These are phyloP conservation scores for Novymonas esmeraldas DNA, from an alignment of 208 protist species.

Conservation along the genomic window DNA sequence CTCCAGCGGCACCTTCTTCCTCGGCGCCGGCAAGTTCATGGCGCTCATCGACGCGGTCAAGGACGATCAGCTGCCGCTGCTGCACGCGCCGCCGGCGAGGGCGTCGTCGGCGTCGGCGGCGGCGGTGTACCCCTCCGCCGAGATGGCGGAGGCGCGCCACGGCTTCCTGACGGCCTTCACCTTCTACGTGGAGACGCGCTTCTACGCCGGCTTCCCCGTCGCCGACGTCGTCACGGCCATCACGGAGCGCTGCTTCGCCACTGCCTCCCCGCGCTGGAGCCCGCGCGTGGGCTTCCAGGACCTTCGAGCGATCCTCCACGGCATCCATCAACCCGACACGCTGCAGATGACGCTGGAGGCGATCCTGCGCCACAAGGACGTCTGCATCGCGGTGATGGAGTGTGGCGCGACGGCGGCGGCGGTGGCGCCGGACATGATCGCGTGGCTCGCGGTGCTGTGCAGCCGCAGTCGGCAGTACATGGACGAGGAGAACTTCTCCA, in stretches of 20 bases:
- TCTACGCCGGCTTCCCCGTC: conserved; percentile 69
- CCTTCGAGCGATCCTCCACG: conserved; percentile 63
- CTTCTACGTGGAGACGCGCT: conserved; percentile 72
- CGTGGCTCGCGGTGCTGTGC: conserved; percentile 52
- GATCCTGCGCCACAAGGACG: conserved; percentile 33
- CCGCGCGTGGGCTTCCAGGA: conserved; percentile 50
- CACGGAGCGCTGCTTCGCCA: conserved; percentile 41
- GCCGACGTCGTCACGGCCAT: conserved; percentile 46
- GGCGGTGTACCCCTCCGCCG: conserved; percentile 3
- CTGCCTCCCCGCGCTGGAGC: conserved; percentile 33
- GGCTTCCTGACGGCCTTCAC: conserved; percentile 64
- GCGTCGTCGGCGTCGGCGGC: neutral
- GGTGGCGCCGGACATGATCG: conserved; percentile 41
- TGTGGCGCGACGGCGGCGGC: conserved; percentile 24
- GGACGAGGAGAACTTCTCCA: conserved; percentile 47
- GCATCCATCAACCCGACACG: conserved; percentile 67
- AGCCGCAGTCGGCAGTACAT: conserved; percentile 44
- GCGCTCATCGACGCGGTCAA: conserved; percentile 61
- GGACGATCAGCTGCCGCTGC: conserved; percentile 48
- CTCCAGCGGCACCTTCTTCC: conserved; percentile 53
- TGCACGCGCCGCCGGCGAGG: conserved; percentile 16
- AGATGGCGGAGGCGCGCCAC: conserved; percentile 42
- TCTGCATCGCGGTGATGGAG: conserved; percentile 42
- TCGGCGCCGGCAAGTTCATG: conserved; percentile 64
- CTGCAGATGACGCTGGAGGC: conserved; percentile 57